Base-by-base conservation (phyloP, 2,329 filamentous ascomycete genomes). In the Xylariales sp. region DNA sequence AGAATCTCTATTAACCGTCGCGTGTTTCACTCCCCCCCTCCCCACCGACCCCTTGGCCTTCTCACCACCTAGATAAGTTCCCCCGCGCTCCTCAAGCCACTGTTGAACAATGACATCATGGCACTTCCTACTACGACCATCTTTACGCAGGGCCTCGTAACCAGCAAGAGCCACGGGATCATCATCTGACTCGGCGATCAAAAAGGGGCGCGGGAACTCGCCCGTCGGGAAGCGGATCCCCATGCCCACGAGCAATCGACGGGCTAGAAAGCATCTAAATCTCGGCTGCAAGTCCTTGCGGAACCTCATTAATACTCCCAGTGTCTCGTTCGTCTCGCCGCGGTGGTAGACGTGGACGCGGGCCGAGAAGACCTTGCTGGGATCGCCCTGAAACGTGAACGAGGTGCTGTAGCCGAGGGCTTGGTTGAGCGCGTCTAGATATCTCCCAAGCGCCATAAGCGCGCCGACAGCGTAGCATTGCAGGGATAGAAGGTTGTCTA, bases 131-230 rank as follows among this genome's bases (percentile, higher is more conserved):
- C 23, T 23, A 23, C 23, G 23, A 23, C 30, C 39, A 7, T 23
- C 9, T 10, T 48, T 50, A 23, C 23, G 23, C 23, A 23, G 23
- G 23, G 23, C 23, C 23, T 23, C 23, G 23, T 23, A 23, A 23
- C 23, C 23, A 23, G 23, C 23, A 23, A 23, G 23, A 23, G 23
- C 23, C 23, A 2, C 23, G 2, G 23, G 23, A 23, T 32, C 4
- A 16, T 30, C 14, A 1, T 49, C 52, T 2, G 28, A 43, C 18
- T 56, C 52, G 3, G 34, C 34, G 16, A 63, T 16, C 32, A 43
- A 30, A 43, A 63, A 56, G 6, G 18, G 41, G 18, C 52, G 18
- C 9, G 52, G 60, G 14, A 63, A 63, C 9, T 14, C 49, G n/a
- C 34, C n/a, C 7, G 10, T 49, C 34, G 43, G 60, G 18, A 55